Conservation (phyloP, 2,329 filamentous ascomycete genomes). For the Conoideocrella luteorostrata region DNA sequence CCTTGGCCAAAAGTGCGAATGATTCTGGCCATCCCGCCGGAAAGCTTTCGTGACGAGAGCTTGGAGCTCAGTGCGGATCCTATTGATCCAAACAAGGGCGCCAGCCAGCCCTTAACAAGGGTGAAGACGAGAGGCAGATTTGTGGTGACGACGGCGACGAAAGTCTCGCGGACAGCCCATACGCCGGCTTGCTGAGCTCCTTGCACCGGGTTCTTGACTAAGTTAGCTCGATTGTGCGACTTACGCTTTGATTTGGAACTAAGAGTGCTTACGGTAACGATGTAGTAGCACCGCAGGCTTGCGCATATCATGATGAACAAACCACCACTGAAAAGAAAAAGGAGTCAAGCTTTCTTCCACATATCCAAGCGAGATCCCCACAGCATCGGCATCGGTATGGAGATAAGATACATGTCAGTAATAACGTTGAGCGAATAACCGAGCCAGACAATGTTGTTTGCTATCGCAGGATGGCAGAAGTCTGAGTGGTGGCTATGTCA, state of each 20-base stretch:
- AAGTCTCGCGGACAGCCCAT: constrained; percentile 38
- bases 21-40: constrained; percentile 15
- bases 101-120: constrained; percentile 31
- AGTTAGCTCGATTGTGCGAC: constrained; percentile 8
- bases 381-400: constrained; percentile 49
- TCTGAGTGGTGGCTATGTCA: constrained; percentile 21
- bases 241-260: neutral
- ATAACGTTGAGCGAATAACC: constrained; percentile 44
- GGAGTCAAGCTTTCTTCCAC: constrained; percentile 31
- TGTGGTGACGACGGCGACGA: constrained; percentile 36
- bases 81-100: constrained; percentile 17
- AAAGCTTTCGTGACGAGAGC: constrained; percentile 11
- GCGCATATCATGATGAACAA: constrained; percentile 35
- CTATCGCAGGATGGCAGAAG: constrained; percentile 42
- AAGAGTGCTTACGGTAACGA: constrained; percentile 18
- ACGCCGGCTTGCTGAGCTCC: constrained; percentile 34
- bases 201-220: constrained; percentile 30
- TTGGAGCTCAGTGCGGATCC: constrained; percentile 14
- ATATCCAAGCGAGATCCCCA: constrained; percentile 30
- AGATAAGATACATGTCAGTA: constrained; percentile 53
- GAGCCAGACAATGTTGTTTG: constrained; percentile 44
- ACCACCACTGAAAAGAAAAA: constrained; percentile 32
- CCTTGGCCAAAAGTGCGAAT: constrained; percentile 14
- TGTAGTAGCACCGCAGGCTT: constrained; percentile 26
- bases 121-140: constrained; percentile 41